These are phyloP conservation scores for Hansfordia pulvinata DNA, from an alignment of 2,329 filamentous ascomycete genomes.

Conservation along the genomic window DNA sequence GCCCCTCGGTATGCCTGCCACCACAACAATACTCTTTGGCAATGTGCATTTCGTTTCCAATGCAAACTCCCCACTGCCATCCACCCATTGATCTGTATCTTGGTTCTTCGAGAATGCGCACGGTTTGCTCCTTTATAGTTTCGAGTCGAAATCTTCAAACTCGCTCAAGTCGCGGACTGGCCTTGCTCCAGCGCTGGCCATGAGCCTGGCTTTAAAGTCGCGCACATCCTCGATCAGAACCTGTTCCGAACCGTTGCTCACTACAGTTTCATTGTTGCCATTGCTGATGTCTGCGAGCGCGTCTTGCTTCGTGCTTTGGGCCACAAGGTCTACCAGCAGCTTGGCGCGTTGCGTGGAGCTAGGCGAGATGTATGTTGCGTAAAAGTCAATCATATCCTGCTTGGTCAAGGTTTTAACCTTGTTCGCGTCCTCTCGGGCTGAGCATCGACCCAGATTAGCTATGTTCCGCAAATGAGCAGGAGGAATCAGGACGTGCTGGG, in stretches of 20 bases:
- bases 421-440: constrained; percentile 64
- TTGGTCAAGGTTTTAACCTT: constrained; percentile 65
- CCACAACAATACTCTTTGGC: no score
- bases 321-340: constrained; percentile 68
- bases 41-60: no score
- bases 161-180: constrained; percentile 65
- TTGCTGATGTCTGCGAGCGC: no score
- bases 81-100: no score
- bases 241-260: constrained; percentile 35
- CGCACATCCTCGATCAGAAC: constrained; percentile 64
- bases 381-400: constrained; percentile 69
- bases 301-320: constrained; percentile 42
- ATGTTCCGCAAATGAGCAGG: constrained; percentile 6
- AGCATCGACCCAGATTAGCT: not conserved
- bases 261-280: no score
- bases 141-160: constrained; percentile 76
- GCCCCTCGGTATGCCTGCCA: no score
- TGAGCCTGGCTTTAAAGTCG: constrained; percentile 64
- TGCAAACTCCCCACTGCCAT: no score
- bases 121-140: no score
- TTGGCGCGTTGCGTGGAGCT: constrained; percentile 65
- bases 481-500: not conserved
- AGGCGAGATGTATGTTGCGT: constrained; percentile 60
- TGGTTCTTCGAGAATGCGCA: no score
- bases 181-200: constrained; percentile 57